These are phyloP conservation scores for Diplodia seriata DNA, from an alignment of 2,329 filamentous ascomycete genomes.

Conservation along the genomic window DNA sequence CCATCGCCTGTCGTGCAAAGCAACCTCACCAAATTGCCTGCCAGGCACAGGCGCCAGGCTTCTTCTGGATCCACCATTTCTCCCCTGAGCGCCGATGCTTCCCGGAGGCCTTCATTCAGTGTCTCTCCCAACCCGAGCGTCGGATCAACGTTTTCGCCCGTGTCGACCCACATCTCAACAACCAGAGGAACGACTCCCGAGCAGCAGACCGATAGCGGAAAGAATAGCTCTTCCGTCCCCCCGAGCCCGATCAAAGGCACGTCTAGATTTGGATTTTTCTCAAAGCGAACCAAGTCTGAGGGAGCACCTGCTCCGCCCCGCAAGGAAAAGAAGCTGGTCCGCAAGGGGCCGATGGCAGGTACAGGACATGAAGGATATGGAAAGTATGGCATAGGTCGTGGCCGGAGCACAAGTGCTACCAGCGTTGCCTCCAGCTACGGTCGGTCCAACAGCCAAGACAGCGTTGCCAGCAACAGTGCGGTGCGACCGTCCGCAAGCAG, in stretches of 20 bases:
- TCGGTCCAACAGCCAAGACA: slow-evolving; percentile 55
- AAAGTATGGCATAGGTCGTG: slow-evolving; percentile 65
- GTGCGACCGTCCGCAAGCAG: slow-evolving; percentile 47
- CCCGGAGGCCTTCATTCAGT: slow-evolving; percentile 20
- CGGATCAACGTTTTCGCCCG: slow-evolving; percentile 38
- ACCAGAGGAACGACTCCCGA: slow-evolving; percentile 50
- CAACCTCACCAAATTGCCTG: slow-evolving; percentile 57
- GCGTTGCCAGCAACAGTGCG: slow-evolving; percentile 45
- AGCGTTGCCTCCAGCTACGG: slow-evolving; percentile 56
- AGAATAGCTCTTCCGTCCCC: slow-evolving; percentile 46
- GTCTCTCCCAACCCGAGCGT: slow-evolving; percentile 47
- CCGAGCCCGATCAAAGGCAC: slow-evolving; percentile 65
- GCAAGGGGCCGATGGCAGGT: slow-evolving; percentile 86
- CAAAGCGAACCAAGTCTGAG: slow-evolving; percentile 71
- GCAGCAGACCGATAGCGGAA: slow-evolving; percentile 46
- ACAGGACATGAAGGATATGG: slow-evolving; percentile 92
- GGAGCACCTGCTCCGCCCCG: slow-evolving; percentile 56
- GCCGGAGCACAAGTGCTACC: slow-evolving; percentile 68
- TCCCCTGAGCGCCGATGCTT: slow-evolving; percentile 15
- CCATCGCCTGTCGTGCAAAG: slow-evolving; percentile 64
- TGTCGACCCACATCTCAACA: slow-evolving; percentile 34
- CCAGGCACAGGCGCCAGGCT: slow-evolving; percentile 58
- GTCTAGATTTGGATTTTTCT: slow-evolving; percentile 78
- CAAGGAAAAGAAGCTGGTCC: slow-evolving; percentile 59
- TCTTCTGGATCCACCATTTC: slow-evolving; percentile 48